A percentile compares a stretch with the other conserved stretches of the same genome.
These are phyloP conservation scores for Backusella mclennaniae DNA, from an alignment of 192 early-diverging fungal genomes.

Conservation along the genomic window DNA sequence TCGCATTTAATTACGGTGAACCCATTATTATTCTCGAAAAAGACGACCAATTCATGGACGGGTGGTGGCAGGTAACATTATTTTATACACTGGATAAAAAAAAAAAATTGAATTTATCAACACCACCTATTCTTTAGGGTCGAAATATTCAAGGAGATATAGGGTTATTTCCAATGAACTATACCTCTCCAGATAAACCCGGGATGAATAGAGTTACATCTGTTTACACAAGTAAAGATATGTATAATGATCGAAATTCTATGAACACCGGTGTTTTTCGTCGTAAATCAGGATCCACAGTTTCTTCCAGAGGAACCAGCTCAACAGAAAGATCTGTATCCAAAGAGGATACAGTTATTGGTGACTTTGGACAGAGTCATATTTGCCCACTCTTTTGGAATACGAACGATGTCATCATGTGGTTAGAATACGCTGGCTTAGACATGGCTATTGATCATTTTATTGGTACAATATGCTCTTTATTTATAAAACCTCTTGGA, in stretches of 20 bases:
- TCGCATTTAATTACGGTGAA: conserved; percentile 67
- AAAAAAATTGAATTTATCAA: neutral
- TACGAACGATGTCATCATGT: neutral
- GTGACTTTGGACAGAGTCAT: neutral
- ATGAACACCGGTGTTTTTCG: neutral
- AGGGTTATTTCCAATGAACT: conserved; percentile 73
- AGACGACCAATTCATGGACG: conserved; percentile 72
- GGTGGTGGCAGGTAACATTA: conserved; percentile 70
- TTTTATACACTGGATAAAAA: neutral
- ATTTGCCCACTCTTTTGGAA: neutral
- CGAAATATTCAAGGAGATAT: conserved; percentile 57
- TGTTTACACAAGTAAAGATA: neutral
- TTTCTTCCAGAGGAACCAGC: neutral
- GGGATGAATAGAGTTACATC: neutral
- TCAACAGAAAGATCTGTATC: neutral
- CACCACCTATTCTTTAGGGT: conserved; percentile 42
- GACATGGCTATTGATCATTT: neutral
- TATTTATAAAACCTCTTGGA: neutral
- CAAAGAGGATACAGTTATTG: neutral
- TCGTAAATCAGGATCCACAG: neutral
- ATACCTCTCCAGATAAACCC: conserved; percentile 37
- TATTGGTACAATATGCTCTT: neutral
- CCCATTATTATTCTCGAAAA: conserved; percentile 65
- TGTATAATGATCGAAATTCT: neutral
- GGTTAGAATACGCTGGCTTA: neutral